A percentile compares a stretch with the other conserved stretches of the same genome.
These are phyloP conservation scores for Botrytis pseudocinerea DNA, from an alignment of 2,329 filamentous ascomycete species.

Conservation along the genomic window DNA sequence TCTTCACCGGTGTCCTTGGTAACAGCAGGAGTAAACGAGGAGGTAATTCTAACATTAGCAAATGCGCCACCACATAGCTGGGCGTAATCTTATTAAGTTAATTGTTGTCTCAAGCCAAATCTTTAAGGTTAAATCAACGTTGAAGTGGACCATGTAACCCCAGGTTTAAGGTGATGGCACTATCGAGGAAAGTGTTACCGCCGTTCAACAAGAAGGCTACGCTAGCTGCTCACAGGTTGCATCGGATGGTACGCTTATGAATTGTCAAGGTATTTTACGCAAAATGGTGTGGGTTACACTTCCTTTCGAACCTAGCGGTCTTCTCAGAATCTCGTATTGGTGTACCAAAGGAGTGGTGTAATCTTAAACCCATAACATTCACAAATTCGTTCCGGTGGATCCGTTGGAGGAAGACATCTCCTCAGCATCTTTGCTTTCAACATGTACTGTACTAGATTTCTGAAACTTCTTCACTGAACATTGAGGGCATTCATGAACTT, in stretches of 20 bases:
- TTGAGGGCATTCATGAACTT: background rate
- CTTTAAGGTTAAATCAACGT: conserved; percentile 8
- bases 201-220: background rate
- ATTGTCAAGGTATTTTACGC: background rate
- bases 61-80: background rate
- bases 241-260: background rate
- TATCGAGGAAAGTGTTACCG: background rate
- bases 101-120: background rate
- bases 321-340: background rate
- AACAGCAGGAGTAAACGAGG: background rate
- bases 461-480: background rate
- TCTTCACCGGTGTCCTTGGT: background rate
- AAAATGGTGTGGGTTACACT: background rate
- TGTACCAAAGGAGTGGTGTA: background rate
- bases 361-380: background rate
- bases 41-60: background rate
- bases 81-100: background rate
- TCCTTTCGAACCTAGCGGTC: background rate
- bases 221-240: background rate
- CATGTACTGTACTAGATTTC: background rate
- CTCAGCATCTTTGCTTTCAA: background rate
- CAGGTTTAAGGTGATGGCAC: background rate
- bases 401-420: background rate
- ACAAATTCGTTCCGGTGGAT: background rate
- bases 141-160: background rate